A percentile compares a stretch with the other conserved stretches of the same genome.
phyloP scores from a whole-genome alignment of 1,284 basidiomycete genomes.

The Sanghuangporus weigelae region DNA sequence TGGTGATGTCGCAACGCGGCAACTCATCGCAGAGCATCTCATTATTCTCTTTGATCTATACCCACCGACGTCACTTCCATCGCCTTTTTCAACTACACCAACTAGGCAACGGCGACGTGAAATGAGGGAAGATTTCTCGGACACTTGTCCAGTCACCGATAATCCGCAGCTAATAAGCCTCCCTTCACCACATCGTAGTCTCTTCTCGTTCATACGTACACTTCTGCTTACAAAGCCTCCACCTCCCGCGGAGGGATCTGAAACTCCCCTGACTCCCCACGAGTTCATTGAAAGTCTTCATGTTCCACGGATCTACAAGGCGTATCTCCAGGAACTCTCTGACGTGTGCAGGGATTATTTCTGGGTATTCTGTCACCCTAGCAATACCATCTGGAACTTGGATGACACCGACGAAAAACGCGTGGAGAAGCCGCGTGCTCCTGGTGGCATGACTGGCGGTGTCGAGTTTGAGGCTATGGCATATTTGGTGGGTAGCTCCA shows the following conservation, averaged over 20 bases:
- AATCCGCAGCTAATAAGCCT: slow-evolving; percentile 51
- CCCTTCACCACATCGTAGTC: slow-evolving; percentile 63
- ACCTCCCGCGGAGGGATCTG: slow-evolving; percentile 61
- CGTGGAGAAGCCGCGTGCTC: slow-evolving; percentile 89
- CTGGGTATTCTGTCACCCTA: slow-evolving; percentile 97
- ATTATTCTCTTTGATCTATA: slow-evolving; percentile 82
- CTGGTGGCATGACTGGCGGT: slow-evolving; percentile 97
- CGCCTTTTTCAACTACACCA: slow-evolving; percentile 26
- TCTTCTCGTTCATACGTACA: slow-evolving; percentile 66
- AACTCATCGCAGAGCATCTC: slow-evolving; percentile 86
- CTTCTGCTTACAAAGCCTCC: slow-evolving; percentile 74
- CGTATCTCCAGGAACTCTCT: slow-evolving; percentile 83
- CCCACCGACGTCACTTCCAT: slow-evolving; percentile 60
- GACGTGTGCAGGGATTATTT: slow-evolving; percentile 95
- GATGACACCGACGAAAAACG: slow-evolving; percentile 75
- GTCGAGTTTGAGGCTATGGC: slow-evolving; percentile 97
- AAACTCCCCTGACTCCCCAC: slow-evolving; percentile 66
- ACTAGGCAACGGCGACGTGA: slow-evolving; percentile 39
- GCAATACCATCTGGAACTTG: slow-evolving; percentile 86
- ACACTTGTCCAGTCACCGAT: slow-evolving; percentile 28
- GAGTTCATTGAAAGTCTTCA: slow-evolving; percentile 88
- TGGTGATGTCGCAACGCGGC: slow-evolving; percentile 85
- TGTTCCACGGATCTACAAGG: slow-evolving; percentile 82
- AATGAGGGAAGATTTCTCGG: slow-evolving; percentile 42
- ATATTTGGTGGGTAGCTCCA: slow-evolving; percentile 69